These are phyloP conservation scores for Lathyrus sativus DNA, from an alignment of 306 rosid genomes.

Conservation along the genomic window DNA sequence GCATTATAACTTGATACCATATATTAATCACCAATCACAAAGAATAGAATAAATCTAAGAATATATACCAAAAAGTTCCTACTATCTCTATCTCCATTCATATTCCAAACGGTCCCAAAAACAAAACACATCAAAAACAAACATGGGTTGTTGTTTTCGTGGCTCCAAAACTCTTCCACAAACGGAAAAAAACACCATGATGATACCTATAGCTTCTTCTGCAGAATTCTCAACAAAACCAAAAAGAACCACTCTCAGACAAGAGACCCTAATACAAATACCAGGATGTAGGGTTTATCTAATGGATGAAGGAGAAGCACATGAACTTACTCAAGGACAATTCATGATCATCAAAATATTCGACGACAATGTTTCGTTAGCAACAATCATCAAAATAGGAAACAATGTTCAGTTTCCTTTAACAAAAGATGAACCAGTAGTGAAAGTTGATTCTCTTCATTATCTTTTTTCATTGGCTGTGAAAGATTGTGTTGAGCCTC, in stretches of 20 bases:
- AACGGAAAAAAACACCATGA: not conserved
- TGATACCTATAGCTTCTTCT: not conserved
- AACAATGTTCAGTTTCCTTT: constrained; percentile 76
- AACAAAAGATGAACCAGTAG: constrained; percentile 92
- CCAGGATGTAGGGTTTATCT: constrained; percentile 77
- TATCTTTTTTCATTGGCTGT: constrained; percentile 79
- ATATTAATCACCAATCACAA: constrained; percentile 5
- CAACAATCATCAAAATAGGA: constrained; percentile 72
- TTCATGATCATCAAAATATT: constrained; percentile 59
- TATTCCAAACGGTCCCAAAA: constrained; percentile 34
- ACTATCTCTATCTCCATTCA: constrained; percentile 17
- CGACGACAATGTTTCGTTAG: constrained; percentile 61
- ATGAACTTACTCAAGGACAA: constrained; percentile 63
- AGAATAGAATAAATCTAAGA: constrained; percentile 57
- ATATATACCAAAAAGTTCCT: not conserved
- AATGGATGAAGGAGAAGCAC: constrained; percentile 75
- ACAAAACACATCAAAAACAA: constrained; percentile 29
- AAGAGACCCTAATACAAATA: constrained; percentile 59
- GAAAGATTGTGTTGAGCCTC: constrained; percentile 73
- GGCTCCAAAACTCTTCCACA: constrained; percentile 38
- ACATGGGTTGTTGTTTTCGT: constrained; percentile 56
- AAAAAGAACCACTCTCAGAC: constrained; percentile 31
- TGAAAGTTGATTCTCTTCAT: constrained; percentile 65
- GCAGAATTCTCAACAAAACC: constrained; percentile 36
- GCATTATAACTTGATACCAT: constrained; percentile 27